Base-by-base conservation (phyloP, 2,329 filamentous ascomycete genomes). In the Pestalotiopsis sp. region DNA sequence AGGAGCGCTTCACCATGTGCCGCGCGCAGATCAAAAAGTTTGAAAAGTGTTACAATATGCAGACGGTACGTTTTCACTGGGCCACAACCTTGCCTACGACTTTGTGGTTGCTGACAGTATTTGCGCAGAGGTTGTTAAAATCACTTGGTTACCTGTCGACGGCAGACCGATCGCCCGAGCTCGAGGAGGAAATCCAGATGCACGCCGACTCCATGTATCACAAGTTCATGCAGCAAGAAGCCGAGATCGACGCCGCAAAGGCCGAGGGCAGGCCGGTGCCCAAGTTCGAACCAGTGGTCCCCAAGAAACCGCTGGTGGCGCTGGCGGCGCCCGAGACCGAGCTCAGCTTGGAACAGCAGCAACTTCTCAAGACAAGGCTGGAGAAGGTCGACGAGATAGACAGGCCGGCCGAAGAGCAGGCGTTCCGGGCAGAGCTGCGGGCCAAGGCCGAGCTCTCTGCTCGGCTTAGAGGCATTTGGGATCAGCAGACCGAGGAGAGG, bases 181-280 rank as follows among this genome's bases (percentile, higher is more conserved):
- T 93, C 65, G 93, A 97, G 75, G 95, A 98, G 79, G 89, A 92
- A 73, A 94, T 99, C 70, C 96, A 98, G 81, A 93, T 98, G 91
- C 95, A 98, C 79, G 95, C 95, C 69, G 96, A 99, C 82, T 89
- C 89, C 71, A 86, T 99, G 56, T 99, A 94, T 80, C 92, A 95
- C 76, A 90, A 92, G 74, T 94, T 98, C 91, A 81, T 97, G 49
- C 87, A 89, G 70, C 94, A 97, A 78, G 95, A 99, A 80, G 85
- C 84, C 23, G 88, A 87, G 71, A 89, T 93, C n/a, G 89, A 92
- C 71, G 86, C 90, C 75, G 92, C 92, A 45, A 90, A 90, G 79
- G 84, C 86, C 66, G 86, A 88, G 72, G 89, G 89, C 36, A 80
- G 79, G n/a, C 84, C 87, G 0, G 77, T 84, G 60, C 91, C 92